phyloP scores from a whole-genome alignment of 1,284 basidiomycete species.

The Apiotrichum laibachii region DNA sequence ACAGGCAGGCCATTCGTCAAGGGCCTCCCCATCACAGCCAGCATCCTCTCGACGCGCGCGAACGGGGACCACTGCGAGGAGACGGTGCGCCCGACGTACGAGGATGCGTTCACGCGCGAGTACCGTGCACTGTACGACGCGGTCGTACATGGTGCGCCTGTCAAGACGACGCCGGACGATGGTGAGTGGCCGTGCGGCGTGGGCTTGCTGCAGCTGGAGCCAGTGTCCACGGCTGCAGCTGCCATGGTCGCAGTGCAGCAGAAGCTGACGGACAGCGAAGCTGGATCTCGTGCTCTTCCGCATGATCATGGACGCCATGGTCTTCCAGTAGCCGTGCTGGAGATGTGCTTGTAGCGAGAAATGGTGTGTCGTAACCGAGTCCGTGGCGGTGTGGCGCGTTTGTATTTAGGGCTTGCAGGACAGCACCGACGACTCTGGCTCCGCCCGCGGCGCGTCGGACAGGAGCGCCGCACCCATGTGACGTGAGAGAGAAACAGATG shows the following conservation, averaged over 20 bases:
- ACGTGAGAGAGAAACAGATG: no score
- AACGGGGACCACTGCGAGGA: slow-evolving; percentile 41
- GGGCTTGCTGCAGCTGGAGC: no score
- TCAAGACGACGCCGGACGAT: slow-evolving; percentile 41
- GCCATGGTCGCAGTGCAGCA: no score
- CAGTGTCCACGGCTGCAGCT: no score
- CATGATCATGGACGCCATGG: slow-evolving; percentile 40
- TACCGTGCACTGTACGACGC: slow-evolving; percentile 40
- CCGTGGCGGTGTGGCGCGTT: no score
- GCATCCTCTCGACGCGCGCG: slow-evolving; percentile 35
- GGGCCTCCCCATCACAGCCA: slow-evolving; percentile 50
- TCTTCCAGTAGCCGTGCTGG: not conserved
- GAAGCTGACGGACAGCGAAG: not conserved
- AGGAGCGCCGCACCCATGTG: no score
- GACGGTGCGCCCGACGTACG: slow-evolving; percentile 48
- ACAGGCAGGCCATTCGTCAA: slow-evolving; percentile 49
- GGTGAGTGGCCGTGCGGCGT: slow-evolving; percentile 2
- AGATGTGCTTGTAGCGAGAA: no score
- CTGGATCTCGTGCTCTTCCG: slow-evolving; percentile 37
- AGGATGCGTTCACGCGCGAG: slow-evolving; percentile 51
- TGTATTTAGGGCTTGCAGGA: no score
- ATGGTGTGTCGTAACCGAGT: no score
- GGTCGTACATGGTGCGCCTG: slow-evolving; percentile 33
- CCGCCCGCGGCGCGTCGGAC: no score
- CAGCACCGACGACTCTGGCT: no score